A percentile compares a stretch with the other conserved stretches of the same genome.
phyloP scores from a whole-genome alignment of 2,329 filamentous ascomycete genomes.

The Fusarium gaditjirri region DNA sequence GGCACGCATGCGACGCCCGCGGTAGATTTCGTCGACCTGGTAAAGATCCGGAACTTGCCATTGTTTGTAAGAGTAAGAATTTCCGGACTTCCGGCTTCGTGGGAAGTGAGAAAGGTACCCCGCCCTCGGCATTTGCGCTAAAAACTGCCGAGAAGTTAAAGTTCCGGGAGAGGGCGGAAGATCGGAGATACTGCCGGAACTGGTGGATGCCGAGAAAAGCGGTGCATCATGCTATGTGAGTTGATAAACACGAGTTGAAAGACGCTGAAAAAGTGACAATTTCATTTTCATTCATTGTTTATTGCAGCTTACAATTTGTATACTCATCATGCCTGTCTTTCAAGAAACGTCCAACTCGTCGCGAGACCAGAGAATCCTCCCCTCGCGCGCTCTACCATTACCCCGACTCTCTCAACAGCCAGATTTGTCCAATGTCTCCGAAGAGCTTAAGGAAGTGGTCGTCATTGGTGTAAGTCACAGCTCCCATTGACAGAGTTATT shows the following conservation, averaged over 20 bases:
- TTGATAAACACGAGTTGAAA: background rate
- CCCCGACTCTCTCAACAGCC: constrained; percentile 6
- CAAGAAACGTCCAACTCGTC: constrained; percentile 11
- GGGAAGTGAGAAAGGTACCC: background rate
- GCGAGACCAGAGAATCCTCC: constrained; percentile 6
- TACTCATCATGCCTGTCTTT: constrained; percentile 12
- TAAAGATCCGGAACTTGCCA: background rate
- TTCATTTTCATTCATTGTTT: background rate
- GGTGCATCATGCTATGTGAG: background rate
- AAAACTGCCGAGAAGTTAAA: background rate
- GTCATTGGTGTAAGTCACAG: background rate
- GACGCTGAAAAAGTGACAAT: too few relatives aligned
- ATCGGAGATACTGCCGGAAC: background rate
- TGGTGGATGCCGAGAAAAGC: background rate
- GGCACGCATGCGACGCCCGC: constrained; percentile 5
- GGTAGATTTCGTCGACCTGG: background rate
- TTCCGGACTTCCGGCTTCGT: background rate
- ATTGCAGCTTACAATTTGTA: accelerated
- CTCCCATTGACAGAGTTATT: accelerated
- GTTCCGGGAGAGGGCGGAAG: constrained; percentile 3
- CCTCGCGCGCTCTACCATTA: background rate
- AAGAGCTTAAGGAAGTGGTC: constrained; percentile 3
- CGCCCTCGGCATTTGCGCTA: background rate
- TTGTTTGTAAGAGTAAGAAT: background rate
- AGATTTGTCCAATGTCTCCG: background rate